Conservation (phyloP, 2,329 filamentous ascomycete genomes). For the Celoporthe dispersa region DNA sequence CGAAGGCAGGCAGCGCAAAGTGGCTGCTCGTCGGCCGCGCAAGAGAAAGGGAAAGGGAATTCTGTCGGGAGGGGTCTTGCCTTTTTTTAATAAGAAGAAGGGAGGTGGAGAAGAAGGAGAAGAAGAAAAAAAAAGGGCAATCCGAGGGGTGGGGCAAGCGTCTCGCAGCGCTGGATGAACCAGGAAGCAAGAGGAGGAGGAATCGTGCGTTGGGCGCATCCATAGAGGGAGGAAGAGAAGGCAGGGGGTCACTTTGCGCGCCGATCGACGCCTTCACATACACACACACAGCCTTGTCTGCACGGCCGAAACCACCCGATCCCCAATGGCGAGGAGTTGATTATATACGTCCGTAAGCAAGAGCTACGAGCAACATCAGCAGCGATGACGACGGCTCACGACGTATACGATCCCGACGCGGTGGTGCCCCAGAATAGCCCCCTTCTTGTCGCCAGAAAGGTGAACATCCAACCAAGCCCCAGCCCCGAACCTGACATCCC, state of each 20-base stretch:
- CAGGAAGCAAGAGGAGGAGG: neutral
- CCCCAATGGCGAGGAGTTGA: slow-evolving; percentile 41
- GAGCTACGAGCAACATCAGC: slow-evolving; percentile 37
- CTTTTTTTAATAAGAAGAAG: neutral
- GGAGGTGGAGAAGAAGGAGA: neutral
- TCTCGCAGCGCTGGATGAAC: neutral
- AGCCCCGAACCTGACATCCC: slow-evolving; percentile 53
- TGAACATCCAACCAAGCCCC: slow-evolving; percentile 54
- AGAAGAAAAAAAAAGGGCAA: neutral
- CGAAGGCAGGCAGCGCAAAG: slow-evolving; percentile 12
- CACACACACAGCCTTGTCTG: slow-evolving; percentile 15
- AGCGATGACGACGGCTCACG: slow-evolving; percentile 48
- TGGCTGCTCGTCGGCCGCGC: neutral
- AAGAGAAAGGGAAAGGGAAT: neutral
- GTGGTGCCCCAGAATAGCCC: slow-evolving; percentile 47
- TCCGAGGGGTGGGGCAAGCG: neutral
- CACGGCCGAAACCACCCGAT: slow-evolving; percentile 12
- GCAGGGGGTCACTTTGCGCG: slow-evolving; percentile 20
- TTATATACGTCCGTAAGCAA: slow-evolving; percentile 35
- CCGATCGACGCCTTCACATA: slow-evolving; percentile 18
- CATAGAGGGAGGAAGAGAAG: neutral
- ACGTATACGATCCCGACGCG: slow-evolving; percentile 52
- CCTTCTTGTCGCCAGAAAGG: slow-evolving; percentile 42
- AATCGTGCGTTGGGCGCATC: neutral
- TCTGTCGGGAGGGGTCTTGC: no score